phyloP scores from a whole-genome alignment of 2,329 filamentous ascomycete species.

The Chaetomium strumarium region DNA sequence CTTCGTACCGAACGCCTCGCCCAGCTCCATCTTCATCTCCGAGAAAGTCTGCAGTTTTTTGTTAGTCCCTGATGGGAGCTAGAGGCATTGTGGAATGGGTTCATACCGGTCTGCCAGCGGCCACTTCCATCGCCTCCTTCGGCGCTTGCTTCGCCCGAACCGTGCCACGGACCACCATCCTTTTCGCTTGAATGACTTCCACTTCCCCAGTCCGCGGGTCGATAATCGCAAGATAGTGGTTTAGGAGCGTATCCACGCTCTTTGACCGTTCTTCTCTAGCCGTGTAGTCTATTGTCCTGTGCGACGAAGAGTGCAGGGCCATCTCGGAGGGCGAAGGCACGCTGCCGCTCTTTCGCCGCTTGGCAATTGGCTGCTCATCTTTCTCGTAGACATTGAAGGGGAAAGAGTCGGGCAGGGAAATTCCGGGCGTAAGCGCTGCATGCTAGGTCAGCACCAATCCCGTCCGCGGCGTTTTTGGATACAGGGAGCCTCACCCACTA shows the following conservation, averaged over 20 bases:
- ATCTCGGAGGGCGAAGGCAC: conserved; percentile 40
- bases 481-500: conserved; percentile 28
- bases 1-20: conserved; percentile 76
- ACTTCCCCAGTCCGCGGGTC: conserved; percentile 55
- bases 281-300: conserved; percentile 55
- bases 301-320: conserved; percentile 51
- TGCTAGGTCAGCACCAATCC: conserved; percentile 1
- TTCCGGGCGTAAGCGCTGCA: conserved; percentile 38
- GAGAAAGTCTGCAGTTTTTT: conserved; percentile 44
- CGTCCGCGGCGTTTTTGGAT: background rate
- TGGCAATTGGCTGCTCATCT: conserved; percentile 34
- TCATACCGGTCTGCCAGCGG: conserved; percentile 33
- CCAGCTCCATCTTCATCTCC: conserved; percentile 62
- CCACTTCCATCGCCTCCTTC: conserved; percentile 39
- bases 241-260: conserved; percentile 41
- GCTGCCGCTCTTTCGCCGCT: conserved; percentile 24
- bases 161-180: conserved; percentile 54
- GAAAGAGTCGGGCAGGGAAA: conserved; percentile 32
- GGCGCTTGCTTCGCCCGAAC: conserved; percentile 51
- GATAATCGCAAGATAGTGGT: conserved; percentile 60
- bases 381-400: conserved; percentile 46
- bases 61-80: conserved; percentile 8
- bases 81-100: background rate
- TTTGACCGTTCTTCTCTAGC: conserved; percentile 46
- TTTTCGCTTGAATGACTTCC: conserved; percentile 57